Conservation (phyloP, 148 eudicot genomes). For the Chenopodium suecicum region DNA sequence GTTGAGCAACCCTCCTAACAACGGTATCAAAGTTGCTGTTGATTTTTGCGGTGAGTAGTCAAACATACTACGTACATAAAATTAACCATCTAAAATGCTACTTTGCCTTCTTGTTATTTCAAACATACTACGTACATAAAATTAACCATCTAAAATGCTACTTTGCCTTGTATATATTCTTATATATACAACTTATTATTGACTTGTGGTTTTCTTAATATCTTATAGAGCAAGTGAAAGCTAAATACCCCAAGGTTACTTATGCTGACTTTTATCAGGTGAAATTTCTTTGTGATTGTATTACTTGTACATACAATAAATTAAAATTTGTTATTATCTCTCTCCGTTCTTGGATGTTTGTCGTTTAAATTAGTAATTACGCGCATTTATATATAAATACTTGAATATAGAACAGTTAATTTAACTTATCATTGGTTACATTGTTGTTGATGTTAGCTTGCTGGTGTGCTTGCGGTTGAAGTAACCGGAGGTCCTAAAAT, state of each 20-base stretch:
- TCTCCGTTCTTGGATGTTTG: not conserved
- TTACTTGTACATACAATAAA: too few species aligned
- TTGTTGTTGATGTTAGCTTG: slow-evolving; percentile 50
- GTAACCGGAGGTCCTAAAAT: slow-evolving; percentile 78
- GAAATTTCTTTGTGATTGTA: not conserved
- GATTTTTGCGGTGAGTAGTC: slow-evolving; percentile 60
- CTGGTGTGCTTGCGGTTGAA: slow-evolving; percentile 90
- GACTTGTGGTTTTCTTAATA: not conserved
- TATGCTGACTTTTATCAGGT: slow-evolving; percentile 96
- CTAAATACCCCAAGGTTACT: slow-evolving; percentile 54
- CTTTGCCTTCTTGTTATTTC: not conserved
- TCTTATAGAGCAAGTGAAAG: slow-evolving; percentile 65
- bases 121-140: not conserved
- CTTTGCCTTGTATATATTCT: not conserved
- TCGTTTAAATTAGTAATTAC: not conserved
- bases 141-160: not conserved
- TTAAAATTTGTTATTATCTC: not conserved
- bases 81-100: not conserved
- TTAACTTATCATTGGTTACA: too few species aligned
- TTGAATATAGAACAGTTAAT: too few species aligned
- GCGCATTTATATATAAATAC: too few species aligned
- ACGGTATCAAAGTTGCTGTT: slow-evolving; percentile 62
- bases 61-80: not conserved
- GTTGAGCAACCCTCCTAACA: slow-evolving; percentile 52
- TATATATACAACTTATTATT: not conserved